Conservation (phyloP, 176 grass and related monocot species). For the Leersia perrieri region DNA sequence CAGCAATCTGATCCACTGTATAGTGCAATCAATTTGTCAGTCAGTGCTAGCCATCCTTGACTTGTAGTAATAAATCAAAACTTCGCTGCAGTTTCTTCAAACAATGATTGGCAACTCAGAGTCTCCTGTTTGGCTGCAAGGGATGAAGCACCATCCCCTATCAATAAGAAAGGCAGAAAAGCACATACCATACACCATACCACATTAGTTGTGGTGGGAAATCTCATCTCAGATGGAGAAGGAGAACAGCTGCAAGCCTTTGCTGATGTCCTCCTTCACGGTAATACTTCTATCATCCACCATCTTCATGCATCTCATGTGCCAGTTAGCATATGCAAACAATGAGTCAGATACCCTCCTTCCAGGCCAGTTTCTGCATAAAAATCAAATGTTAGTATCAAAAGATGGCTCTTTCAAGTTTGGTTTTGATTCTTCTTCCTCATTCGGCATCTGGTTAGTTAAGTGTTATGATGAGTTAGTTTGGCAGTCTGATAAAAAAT, state of each 20-base stretch:
- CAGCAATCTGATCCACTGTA: too few species aligned
- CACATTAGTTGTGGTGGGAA: not conserved
- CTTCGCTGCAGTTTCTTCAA: too few species aligned
- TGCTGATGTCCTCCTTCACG: not conserved
- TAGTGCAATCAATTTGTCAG: too few species aligned
- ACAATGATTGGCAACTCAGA: not conserved
- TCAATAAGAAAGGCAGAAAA: not conserved
- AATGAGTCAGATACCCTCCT: not conserved
- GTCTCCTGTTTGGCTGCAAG: too few species aligned
- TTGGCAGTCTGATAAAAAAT: not conserved
- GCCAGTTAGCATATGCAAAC: not conserved
- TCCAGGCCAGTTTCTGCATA: constrained; percentile 12
- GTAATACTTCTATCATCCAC: not conserved
- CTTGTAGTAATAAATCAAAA: too few species aligned
- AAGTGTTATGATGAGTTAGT: not conserved
- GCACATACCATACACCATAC: not conserved
- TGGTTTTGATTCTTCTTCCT: not conserved
- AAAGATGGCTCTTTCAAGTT: not conserved
- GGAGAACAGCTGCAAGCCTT: not conserved
- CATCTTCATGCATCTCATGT: not conserved
- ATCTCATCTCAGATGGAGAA: not conserved
- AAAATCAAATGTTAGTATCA: constrained; percentile 15
- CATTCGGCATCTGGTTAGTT: constrained; percentile 1
- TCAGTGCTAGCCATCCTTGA: too few species aligned
- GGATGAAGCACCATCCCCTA: not conserved